Evolutionary conservation across 2,329 filamentous ascomycete species (phyloP).

Genomic region (Fusarium ambrosium): DNA sequence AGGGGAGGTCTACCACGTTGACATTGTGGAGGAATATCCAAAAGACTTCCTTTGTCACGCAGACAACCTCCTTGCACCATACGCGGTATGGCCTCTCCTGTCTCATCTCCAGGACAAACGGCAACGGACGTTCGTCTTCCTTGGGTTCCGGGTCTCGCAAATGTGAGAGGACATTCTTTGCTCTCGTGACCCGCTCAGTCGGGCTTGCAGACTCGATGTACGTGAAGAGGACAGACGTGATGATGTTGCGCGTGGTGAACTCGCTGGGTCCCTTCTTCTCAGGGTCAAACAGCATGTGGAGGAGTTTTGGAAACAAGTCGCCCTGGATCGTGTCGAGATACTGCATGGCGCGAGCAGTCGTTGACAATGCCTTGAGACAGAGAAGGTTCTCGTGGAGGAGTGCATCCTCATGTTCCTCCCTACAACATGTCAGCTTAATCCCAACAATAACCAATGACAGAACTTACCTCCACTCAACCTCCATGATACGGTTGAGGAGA

Average conservation of each 20-base stretch:
- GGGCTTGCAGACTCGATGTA: slow-evolving; percentile 80
- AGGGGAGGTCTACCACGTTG: slow-evolving; percentile 82
- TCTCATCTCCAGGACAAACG: slow-evolving; percentile 92
- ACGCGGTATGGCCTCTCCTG: slow-evolving; percentile 89
- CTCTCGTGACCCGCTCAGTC: slow-evolving; percentile 75
- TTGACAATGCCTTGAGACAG: slow-evolving; percentile 94
- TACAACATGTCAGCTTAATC: slow-evolving; percentile 51
- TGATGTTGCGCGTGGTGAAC: slow-evolving; percentile 91
- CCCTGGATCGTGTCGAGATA: slow-evolving; percentile 84
- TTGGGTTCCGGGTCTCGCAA: slow-evolving; percentile 83
- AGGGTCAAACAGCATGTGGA: slow-evolving; percentile 95
- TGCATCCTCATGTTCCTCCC: slow-evolving; percentile 95
- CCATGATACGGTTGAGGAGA: slow-evolving; percentile 91
- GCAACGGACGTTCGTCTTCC: slow-evolving; percentile 81
- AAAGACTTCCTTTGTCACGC: slow-evolving; percentile 97
- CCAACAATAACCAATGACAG: background rate
- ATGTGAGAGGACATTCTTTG: slow-evolving; percentile 81
- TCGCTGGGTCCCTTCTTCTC: slow-evolving; percentile 98
- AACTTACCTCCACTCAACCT: slow-evolving; percentile 91
- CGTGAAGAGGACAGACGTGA: slow-evolving; percentile 89
- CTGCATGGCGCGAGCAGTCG: slow-evolving; percentile 86
- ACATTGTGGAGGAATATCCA: slow-evolving; percentile 98
- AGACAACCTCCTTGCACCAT: slow-evolving; percentile 93
- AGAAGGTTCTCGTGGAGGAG: slow-evolving; percentile 92
- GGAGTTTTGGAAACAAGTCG: slow-evolving; percentile 85